A percentile compares a stretch with the other conserved stretches of the same genome.
phyloP scores from a whole-genome alignment of 257 asterid genomes.

The Paraleonurus japonicus region DNA sequence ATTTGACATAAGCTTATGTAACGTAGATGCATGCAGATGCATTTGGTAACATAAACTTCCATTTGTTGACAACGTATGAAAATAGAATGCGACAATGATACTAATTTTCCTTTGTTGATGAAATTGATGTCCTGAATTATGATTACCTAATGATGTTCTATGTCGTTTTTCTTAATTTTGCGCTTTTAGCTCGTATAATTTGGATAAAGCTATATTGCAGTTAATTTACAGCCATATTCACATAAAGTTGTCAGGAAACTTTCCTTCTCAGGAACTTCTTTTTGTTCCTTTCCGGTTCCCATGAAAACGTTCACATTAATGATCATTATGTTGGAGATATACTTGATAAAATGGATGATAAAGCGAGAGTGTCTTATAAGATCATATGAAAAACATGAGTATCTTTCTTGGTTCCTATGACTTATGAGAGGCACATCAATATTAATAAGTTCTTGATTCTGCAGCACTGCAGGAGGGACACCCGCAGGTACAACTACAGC shows the following conservation, averaged over 20 bases:
- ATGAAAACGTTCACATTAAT: background rate
- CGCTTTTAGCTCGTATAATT: background rate
- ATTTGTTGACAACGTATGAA: background rate
- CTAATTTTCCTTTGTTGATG: background rate
- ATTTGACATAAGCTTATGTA: background rate
- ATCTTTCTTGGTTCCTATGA: background rate
- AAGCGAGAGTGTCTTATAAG: background rate
- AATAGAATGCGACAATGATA: background rate
- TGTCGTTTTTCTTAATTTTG: background rate
- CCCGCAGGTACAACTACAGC: constrained; percentile 35
- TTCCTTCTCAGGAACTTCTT: background rate
- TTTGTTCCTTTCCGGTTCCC: background rate
- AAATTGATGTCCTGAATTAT: background rate
- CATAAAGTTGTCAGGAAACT: background rate
- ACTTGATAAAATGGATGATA: background rate
- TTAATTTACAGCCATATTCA: background rate
- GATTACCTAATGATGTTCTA: background rate
- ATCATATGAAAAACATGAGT: background rate
- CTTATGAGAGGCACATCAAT: background rate
- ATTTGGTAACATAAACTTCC: background rate
- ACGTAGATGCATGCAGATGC: background rate
- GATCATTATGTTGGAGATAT: background rate
- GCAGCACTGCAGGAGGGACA: constrained; percentile 64
- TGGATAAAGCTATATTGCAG: background rate
- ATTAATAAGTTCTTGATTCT: constrained; percentile 7